Base-by-base conservation (phyloP, 805 yeast genomes). In the Yarrowia sp. region DNA sequence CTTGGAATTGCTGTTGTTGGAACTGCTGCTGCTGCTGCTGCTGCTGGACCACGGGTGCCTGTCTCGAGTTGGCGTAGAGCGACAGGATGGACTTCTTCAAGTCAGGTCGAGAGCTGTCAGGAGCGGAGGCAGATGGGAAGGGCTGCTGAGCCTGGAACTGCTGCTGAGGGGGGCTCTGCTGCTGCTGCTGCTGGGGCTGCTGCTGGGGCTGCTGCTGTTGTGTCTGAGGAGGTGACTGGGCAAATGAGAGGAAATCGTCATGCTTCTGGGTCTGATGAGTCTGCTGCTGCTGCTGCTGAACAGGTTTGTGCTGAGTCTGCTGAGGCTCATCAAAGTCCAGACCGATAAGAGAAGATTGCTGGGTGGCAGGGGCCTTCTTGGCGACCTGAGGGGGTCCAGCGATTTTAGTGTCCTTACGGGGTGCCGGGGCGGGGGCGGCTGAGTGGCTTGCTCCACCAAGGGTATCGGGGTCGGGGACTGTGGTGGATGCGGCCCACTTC, bases 81-180 rank as follows among this genome's bases (percentile, higher is more conserved):
- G 98, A 92, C 70, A 95, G 80, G 70, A 95, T 95, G 0, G 97
- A 91, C 79, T 91, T 91, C 76, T 95, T 95, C 77, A 95, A 83
- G 75, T 94, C 98, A 3, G 95, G 94, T 75, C 97, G 84, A 42
- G 83, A 69, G 10, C 74, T 61, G 45, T 77, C 70, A 50, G 73
- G 48, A 40, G 74, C 69, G 59, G 73, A 58, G 5, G 73, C 58
- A 11, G 74, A 42, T 19, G 74, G 58, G 36, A 71, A 49, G 32
- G 56, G 55, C 40, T 63, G 67, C 59, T 32, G 71, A 12, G 22
- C 69, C 43, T 22, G 73, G 71, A 36, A 76, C 73, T 36, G 73
- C 67, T 16, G 70, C 70, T 36, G 71, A 26, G 22, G 74, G 41
- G 19, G 64, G 48, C 48, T 56, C 63, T 56, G 63, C 63, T 56